phyloP scores from a whole-genome alignment of 2,329 filamentous ascomycete species.

The Verticillium tricorpus region DNA sequence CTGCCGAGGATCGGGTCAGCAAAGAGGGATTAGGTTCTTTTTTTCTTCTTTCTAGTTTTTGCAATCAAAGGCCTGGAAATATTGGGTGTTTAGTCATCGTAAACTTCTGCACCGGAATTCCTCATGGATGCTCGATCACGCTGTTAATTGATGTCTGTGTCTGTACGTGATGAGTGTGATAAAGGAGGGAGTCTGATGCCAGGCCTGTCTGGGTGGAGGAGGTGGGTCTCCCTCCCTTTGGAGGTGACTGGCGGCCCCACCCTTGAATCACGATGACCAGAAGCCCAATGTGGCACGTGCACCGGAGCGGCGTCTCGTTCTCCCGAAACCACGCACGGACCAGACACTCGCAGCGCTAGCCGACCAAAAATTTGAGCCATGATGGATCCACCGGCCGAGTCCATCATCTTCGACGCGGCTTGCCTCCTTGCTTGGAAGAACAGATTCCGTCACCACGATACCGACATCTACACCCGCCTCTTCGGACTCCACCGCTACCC shows the following conservation, averaged over 20 bases:
- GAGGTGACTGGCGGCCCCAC: no score
- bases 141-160: no score
- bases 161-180: no score
- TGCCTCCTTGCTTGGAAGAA: constrained; percentile 1
- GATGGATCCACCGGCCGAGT: constrained; percentile 1
- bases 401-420: background rate
- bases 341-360: background rate
- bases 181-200: no score
- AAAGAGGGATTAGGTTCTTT: constrained; percentile 11
- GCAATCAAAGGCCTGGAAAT: background rate
- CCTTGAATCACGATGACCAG: no score
- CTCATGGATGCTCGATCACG: no score
- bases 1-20: constrained; percentile 38
- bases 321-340: background rate
- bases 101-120: no score
- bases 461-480: background rate
- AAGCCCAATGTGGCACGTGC: background rate
- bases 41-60: no score
- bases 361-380: constrained; percentile 2
- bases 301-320: background rate
- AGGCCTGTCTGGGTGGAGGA: no score
- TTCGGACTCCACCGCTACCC: background rate
- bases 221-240: no score
- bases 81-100: no score
- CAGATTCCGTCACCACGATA: background rate